Base-by-base conservation (phyloP, 495 filamentous ascomycete genomes). In the Xylaria bambusicola region DNA sequence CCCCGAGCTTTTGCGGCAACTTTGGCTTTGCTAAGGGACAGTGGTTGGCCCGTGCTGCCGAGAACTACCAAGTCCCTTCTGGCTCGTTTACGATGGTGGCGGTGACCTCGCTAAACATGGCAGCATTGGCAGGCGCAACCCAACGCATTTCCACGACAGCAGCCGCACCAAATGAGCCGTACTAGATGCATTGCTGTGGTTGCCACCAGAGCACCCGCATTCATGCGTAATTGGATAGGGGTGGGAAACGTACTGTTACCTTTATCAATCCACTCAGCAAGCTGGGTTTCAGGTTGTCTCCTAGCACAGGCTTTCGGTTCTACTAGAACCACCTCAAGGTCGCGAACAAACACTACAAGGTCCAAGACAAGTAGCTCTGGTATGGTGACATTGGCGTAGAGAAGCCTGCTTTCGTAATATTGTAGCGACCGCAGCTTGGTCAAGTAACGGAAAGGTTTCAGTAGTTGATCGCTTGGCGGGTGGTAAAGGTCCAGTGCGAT, bases 191-290 rank as follows among this genome's bases (percentile, higher is more conserved):
- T 36, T 52, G 47, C 45, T 53, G 26, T 35, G 46, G 47, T 40
- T 52, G 41, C 18, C 29, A 60, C n/a, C 48, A 47, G 51, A 46
- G n/a, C 18, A 20, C 8, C 57, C 48, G 29, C 13, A 21, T 47
- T 46, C 8, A 42, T 42, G 15, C 36, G 36, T 6, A 35, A 12
- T 35, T 46, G 18, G 8, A 29, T 52, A 31, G 40, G 48, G 26
- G n/a, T n/a, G n/a, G 57, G 49, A 41, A 41, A 53, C 57, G 44
- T 60, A 60, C 57, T 53, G 57, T 49, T 60, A 60, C 49, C 57
- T 60, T 60, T n/a, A n/a, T 27, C 17, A 45, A 47, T 53, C 29
- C 41, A 38, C 57, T 60, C 33, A 27, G 49, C 48, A 21, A 53
- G 57, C 20, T 33, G 48, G 29, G 27, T 20, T n/a, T 38, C 27